These are phyloP conservation scores for Fusarium newnesense DNA, from an alignment of 2,329 filamentous ascomycete genomes.

Conservation along the genomic window DNA sequence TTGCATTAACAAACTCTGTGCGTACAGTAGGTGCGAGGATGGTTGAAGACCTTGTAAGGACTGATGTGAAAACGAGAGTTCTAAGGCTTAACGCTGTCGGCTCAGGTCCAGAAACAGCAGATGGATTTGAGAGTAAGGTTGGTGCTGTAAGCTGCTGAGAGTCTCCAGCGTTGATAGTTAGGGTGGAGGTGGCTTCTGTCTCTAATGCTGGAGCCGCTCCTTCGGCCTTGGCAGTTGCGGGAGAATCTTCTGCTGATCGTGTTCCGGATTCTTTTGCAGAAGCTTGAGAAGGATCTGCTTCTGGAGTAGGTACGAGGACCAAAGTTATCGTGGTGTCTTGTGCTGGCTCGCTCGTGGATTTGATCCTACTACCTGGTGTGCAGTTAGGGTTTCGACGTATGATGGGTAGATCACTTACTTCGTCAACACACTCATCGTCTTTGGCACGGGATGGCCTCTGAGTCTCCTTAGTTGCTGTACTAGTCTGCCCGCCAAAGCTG, in stretches of 20 bases:
- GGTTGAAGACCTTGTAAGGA: constrained; percentile 35
- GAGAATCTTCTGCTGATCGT: not conserved
- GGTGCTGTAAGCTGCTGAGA: constrained; percentile 7
- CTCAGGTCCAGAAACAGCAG: not conserved
- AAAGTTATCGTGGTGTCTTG: not conserved
- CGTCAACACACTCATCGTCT: constrained; percentile 10
- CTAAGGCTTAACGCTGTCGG: constrained; percentile 4
- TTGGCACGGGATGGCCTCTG: not conserved
- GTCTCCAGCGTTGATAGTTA: not conserved
- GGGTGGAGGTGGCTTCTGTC: not conserved
- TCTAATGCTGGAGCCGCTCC: not conserved
- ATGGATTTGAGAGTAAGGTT: not conserved
- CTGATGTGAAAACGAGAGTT: constrained; percentile 36
- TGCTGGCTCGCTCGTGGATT: not conserved
- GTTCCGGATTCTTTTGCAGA: not conserved
- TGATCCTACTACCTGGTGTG: constrained; percentile 34
- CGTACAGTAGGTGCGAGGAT: constrained; percentile 23
- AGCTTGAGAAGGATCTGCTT: not conserved
- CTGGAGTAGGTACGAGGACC: not conserved
- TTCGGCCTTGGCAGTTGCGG: not conserved
- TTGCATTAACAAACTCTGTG: constrained; percentile 26
- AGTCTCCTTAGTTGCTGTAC: not conserved
- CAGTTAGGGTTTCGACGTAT: constrained; percentile 43
- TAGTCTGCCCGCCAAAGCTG: not conserved
- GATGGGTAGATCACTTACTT: constrained; percentile 41